These are phyloP conservation scores for Lupinus albus DNA, from an alignment of 306 rosid species.

Conservation along the genomic window DNA sequence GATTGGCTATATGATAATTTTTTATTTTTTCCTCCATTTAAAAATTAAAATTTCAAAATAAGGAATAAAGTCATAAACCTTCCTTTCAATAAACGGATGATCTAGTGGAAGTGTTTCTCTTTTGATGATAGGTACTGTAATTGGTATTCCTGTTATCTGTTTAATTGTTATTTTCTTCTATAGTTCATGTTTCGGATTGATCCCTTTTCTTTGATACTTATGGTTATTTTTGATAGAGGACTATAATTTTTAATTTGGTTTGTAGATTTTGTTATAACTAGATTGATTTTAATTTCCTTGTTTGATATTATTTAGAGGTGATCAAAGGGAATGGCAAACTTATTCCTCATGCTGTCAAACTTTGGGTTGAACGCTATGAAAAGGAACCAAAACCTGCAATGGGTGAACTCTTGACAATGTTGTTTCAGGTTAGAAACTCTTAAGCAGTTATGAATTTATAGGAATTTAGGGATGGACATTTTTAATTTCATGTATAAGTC, in stretches of 20 bases:
- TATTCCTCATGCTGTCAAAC: conserved; percentile 74
- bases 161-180: too few relatives aligned
- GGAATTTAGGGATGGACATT: conserved; percentile 22
- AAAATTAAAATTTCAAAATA: too few relatives aligned
- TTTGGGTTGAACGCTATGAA: conserved; percentile 92
- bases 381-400: conserved; percentile 71
- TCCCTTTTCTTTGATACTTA: too few relatives aligned
- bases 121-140: too few relatives aligned
- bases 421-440: conserved; percentile 70
- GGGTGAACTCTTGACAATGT: conserved; percentile 81
- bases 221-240: not conserved
- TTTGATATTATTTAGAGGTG: conserved; percentile 65
- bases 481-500: conserved; percentile 23
- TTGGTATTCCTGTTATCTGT: too few relatives aligned
- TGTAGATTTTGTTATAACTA: conserved; percentile 30
- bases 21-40: not conserved
- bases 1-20: not conserved
- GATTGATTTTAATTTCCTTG: conserved; percentile 33
- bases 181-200: too few relatives aligned
- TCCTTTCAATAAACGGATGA: not conserved
- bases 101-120: too few relatives aligned
- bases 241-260: conserved; percentile 5
- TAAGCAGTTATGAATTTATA: conserved; percentile 22
- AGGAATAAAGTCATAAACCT: not conserved
- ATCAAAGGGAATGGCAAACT: conserved; percentile 75